Conservation (phyloP, 305 asterid genomes). For the Fraxinus xanthoxyloides region DNA sequence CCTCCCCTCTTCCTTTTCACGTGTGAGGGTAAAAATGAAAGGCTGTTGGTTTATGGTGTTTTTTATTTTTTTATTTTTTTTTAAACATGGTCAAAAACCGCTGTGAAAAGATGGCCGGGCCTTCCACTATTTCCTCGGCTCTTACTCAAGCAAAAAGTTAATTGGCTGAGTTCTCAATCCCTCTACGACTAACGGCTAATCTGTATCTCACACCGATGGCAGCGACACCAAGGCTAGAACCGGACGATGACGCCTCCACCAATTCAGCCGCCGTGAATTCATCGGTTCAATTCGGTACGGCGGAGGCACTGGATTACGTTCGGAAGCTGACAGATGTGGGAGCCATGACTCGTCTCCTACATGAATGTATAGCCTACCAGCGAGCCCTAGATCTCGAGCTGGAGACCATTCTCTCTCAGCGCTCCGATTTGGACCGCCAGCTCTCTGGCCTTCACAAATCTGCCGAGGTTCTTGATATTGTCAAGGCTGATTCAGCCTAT, state of each 20-base stretch:
- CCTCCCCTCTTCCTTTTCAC: no score
- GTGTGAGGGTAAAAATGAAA: no score
- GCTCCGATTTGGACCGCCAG: constrained; percentile 69
- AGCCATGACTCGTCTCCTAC: constrained; percentile 86
- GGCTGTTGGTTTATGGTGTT: no score
- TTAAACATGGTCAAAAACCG: no score
- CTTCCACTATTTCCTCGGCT: no score
- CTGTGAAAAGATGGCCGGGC: no score
- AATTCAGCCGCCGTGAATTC: constrained; percentile 4
- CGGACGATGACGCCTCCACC: constrained; percentile 27
- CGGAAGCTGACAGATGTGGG: constrained; percentile 80
- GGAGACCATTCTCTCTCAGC: constrained; percentile 68
- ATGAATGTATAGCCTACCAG: constrained; percentile 69
- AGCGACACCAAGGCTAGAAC: constrained; percentile 35
- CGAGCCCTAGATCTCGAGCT: constrained; percentile 74
- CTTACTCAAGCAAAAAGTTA: no score
- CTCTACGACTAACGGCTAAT: neutral
- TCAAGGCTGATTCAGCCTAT: constrained; percentile 61
- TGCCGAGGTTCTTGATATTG: constrained; percentile 62
- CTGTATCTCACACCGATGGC: constrained; percentile 28
- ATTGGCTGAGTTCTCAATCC: neutral
- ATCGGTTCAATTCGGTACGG: constrained; percentile 54
- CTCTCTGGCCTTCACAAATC: constrained; percentile 70
- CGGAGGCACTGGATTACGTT: constrained; percentile 60
- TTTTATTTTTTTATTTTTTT: no score